A percentile compares a stretch with the other conserved stretches of the same genome.
Conservation (phyloP, 345 rosid species). For the Moricandia arvensis region DNA sequence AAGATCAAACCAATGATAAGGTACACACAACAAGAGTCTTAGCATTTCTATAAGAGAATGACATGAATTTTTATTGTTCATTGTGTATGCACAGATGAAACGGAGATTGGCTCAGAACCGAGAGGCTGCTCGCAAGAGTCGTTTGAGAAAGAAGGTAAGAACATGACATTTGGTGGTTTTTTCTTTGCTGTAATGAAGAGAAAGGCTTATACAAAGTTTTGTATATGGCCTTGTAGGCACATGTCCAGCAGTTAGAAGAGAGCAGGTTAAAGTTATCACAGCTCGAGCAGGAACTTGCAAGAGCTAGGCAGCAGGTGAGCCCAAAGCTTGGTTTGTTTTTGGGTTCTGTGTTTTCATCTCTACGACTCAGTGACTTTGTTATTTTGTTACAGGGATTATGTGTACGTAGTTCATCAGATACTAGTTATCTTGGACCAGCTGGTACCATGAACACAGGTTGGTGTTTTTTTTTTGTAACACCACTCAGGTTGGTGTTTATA, state of each 20-base stretch:
- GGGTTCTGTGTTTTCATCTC: not conserved
- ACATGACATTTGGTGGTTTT: not conserved
- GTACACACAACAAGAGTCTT: conserved; percentile 26
- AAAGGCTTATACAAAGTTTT: conserved; percentile 3
- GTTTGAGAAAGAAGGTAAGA: conserved; percentile 80
- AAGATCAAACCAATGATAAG: conserved; percentile 59
- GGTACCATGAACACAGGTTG: conserved; percentile 53
- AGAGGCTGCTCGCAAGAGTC: conserved; percentile 97
- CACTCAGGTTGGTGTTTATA: conserved; percentile 39
- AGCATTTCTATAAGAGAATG: not conserved
- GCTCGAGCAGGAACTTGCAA: conserved; percentile 83
- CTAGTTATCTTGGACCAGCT: conserved; percentile 53
- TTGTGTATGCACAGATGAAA: conserved; percentile 46
- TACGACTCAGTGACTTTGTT: not conserved
- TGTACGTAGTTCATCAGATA: conserved; percentile 44
- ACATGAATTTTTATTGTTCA: conserved; percentile 26
- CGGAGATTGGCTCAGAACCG: conserved; percentile 94
- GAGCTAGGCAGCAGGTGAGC: conserved; percentile 62
- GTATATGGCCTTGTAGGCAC: conserved; percentile 50
- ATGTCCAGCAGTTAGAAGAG: conserved; percentile 88
- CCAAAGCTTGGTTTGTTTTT: not conserved
- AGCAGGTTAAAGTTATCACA: conserved; percentile 76
- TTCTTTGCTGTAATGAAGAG: not conserved
- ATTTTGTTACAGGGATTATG: conserved; percentile 48
- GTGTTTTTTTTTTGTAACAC: too few relatives aligned